Evolutionary conservation across 2,329 filamentous ascomycete genomes (phyloP).

Genomic region (Colletotrichum higginsianum): DNA sequence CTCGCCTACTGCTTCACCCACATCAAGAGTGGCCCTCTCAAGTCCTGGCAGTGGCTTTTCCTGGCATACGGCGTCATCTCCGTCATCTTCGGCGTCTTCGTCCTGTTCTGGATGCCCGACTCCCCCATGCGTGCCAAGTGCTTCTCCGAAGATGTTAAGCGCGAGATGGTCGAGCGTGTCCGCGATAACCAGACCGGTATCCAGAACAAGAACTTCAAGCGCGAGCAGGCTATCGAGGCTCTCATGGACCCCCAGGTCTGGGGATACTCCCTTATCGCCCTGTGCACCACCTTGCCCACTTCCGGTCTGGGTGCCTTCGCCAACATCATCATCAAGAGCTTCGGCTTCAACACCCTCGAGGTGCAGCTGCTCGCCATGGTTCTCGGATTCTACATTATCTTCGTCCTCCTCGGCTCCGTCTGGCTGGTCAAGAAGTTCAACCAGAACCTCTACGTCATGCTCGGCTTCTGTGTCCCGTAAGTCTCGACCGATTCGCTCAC

Average conservation of each 20-base stretch:
- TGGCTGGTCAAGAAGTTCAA: conserved; percentile 78
- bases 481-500: conserved; percentile 46
- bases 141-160: conserved; percentile 76
- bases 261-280: conserved; percentile 75
- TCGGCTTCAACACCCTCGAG: conserved; percentile 76
- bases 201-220: conserved; percentile 67
- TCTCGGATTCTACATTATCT: conserved; percentile 80
- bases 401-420: conserved; percentile 75
- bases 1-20: conserved; percentile 75
- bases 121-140: conserved; percentile 81
- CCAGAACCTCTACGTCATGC: conserved; percentile 80
- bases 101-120: conserved; percentile 76
- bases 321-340: conserved; percentile 80
- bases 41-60: conserved; percentile 80
- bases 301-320: conserved; percentile 81
- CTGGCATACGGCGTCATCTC: conserved; percentile 75
- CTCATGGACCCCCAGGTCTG: conserved; percentile 77
- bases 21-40: conserved; percentile 66
- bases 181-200: conserved; percentile 73
- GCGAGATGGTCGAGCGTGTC: conserved; percentile 73
- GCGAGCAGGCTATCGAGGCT: conserved; percentile 63
- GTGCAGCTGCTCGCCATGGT: conserved; percentile 85
- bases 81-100: conserved; percentile 75
- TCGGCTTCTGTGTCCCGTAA: conserved; percentile 75
- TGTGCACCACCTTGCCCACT: conserved; percentile 82